Base-by-base conservation (phyloP, 441 rosid genomes). In the Euphorbia corollata region DNA sequence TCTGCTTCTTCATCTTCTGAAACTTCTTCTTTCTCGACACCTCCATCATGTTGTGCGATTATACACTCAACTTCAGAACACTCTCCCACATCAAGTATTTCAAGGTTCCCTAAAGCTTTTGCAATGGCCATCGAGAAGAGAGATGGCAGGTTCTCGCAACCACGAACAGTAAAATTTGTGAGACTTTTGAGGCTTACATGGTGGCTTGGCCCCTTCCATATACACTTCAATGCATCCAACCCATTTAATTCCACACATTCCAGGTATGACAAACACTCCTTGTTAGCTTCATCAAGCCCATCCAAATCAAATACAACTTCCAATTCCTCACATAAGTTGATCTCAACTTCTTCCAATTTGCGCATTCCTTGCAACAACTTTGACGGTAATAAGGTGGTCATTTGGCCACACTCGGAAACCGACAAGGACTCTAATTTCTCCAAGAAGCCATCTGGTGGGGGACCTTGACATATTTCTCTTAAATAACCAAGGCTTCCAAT, bases 181-280 rank as follows among this genome's bases (percentile, higher is more conserved):
- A 70, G 65, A 47, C 53, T 74, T 56, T 19, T 43, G n/a, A 71
- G 71, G 34, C 50, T 56, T 43, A 61, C 56, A 71, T 24, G 51
- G 10, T 62, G 30, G 0, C 6, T 36, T 2, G 41, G 41, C 41
- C 41, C 41, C 9, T 36, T 36, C 41, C 41, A 36, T 2, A 36
- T 36, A 1, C 55, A 30, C 23, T 1, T 63, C 39, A 75, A 22
- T n/a, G 62, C 48, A 10, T 34, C 48, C 27, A 64, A 70, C 0
- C 2, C 0, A 0, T 0, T 0, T 1, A 72, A 65, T 15, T 13
- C 7, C 23, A 78, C 13, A 9, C 0, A 54, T 43, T 22, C 6
- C 23, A 76, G 51, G 34, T 22, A 53, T 23, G 75, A 64, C 27
- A 63, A 64, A 16, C 1, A 39, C 30, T 19, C 38, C 1, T n/a